Conservation (phyloP, 805 yeast genomes). For the Kluyveromyces wickerhamii region DNA sequence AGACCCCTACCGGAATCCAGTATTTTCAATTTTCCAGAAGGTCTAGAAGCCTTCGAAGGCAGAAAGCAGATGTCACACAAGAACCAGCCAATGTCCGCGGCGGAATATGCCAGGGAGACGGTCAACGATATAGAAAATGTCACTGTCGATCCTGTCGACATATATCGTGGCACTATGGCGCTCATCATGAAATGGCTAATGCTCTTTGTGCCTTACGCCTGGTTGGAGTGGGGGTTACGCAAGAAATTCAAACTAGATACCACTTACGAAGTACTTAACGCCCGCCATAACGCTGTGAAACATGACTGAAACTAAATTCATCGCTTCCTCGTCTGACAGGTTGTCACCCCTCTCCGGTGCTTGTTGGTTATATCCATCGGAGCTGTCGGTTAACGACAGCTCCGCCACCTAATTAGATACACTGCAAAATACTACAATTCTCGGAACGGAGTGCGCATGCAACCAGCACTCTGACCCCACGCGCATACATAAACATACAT, state of each 20-base stretch:
- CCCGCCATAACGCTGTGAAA: conserved; percentile 8
- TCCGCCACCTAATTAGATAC: too few relatives aligned
- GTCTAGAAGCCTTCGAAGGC: conserved; percentile 38
- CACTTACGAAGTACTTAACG: conserved; percentile 26
- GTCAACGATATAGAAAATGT: conserved; percentile 40
- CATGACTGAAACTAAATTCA: conserved; percentile 2
- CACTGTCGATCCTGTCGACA: conserved; percentile 36
- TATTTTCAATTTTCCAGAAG: conserved; percentile 44
- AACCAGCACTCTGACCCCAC: too few relatives aligned
- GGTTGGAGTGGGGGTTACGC: conserved; percentile 36
- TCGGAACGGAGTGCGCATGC: too few relatives aligned
- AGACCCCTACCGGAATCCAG: conserved; percentile 53
- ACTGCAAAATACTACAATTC: too few relatives aligned
- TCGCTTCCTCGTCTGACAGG: too few relatives aligned
- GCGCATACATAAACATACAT: too few relatives aligned
- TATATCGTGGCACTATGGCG: conserved; percentile 49
- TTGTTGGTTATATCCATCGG: too few relatives aligned
- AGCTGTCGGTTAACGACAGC: too few relatives aligned
- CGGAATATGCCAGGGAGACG: conserved; percentile 47
- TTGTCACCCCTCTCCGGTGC: too few relatives aligned
- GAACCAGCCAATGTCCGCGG: conserved; percentile 52
- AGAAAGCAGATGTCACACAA: conserved; percentile 54
- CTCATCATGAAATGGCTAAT: conserved; percentile 30
- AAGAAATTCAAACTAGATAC: conserved; percentile 35
- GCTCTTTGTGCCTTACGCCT: conserved; percentile 38